Percentiles rank a stretch among this genome's conserved stretches.
Conservation (phyloP, 1,139 yeast species). For the Hansenula sp. region DNA sequence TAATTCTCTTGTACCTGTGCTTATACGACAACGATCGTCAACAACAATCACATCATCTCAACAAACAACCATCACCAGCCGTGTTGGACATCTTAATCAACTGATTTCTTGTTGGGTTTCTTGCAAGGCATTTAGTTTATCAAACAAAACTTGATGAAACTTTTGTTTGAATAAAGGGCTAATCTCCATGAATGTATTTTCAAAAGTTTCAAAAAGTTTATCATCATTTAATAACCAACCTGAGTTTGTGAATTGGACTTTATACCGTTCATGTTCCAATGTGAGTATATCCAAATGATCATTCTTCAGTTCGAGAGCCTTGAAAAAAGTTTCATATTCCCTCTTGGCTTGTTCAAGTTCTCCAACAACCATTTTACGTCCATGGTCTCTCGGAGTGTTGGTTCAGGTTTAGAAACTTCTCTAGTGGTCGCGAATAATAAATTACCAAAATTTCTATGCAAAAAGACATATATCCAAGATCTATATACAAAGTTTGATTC, state of each 20-base stretch:
- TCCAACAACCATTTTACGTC: too few species aligned
- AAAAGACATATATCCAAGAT: neutral
- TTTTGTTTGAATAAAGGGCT: slow-evolving; percentile 31
- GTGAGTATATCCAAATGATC: slow-evolving; percentile 18
- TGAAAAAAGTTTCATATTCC: slow-evolving; percentile 13
- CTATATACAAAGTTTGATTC: slow-evolving; percentile 1
- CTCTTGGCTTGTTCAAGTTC: slow-evolving; percentile 8
- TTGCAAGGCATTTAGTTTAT: slow-evolving; percentile 4
- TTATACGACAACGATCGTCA: too few species aligned
- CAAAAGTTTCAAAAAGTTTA: slow-evolving; percentile 39
- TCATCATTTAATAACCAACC: slow-evolving; percentile 25
- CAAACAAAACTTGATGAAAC: slow-evolving; percentile 31
- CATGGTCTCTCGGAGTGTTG: too few species aligned
- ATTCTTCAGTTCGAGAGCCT: neutral
- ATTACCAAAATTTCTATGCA: too few species aligned
- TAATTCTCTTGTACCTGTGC: too few species aligned
- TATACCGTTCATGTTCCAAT: slow-evolving; percentile 16
- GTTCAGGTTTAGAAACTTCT: too few species aligned
- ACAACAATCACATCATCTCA: too few species aligned
- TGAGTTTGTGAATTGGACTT: slow-evolving; percentile 15
- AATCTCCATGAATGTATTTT: slow-evolving; percentile 37
- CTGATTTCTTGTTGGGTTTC: neutral
- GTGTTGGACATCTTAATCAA: neutral
- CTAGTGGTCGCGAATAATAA: too few species aligned
- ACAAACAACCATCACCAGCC: too few species aligned